Evolutionary conservation across 2,329 filamentous ascomycete genomes (phyloP).

Genomic region (Thelonectria rubi): DNA sequence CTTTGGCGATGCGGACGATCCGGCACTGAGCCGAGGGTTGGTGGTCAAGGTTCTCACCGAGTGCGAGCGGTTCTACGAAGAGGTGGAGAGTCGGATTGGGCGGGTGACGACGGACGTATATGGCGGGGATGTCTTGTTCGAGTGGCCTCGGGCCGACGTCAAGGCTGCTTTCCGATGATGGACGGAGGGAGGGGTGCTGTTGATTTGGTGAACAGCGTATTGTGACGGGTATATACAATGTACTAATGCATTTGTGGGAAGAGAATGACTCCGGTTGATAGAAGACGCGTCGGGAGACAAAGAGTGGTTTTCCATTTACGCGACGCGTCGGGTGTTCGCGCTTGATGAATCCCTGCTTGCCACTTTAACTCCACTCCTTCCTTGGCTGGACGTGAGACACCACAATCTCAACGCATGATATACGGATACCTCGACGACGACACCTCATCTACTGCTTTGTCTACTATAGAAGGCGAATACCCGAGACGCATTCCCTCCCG

Average conservation of each 20-base stretch:
- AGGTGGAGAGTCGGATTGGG: conserved; percentile 68
- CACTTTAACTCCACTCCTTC: conserved; percentile 1
- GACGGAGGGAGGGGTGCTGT: no score
- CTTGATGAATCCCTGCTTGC: conserved; percentile 9
- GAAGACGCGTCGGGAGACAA: conserved; percentile 13
- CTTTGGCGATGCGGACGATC: conserved; percentile 88
- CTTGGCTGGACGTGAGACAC: conserved; percentile 6
- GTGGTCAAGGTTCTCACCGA: conserved; percentile 67
- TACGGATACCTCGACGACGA: background rate
- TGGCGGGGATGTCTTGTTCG: conserved; percentile 70
- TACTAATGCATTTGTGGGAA: no score
- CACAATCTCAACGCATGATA: conserved; percentile 8
- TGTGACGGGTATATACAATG: no score
- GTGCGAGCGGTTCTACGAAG: conserved; percentile 70
- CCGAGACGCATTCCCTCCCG: background rate
- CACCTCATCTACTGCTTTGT: background rate
- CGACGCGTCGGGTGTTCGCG: conserved; percentile 35
- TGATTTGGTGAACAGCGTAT: no score
- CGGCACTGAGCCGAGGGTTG: conserved; percentile 67
- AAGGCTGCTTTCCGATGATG: conserved; percentile 63
- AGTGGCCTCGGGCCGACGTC: conserved; percentile 72
- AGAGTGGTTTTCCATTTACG: conserved; percentile 29
- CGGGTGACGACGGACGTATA: conserved; percentile 70
- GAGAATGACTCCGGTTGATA: no score
- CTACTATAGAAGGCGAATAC: background rate